These are phyloP conservation scores for Starmerella khaoyaiensis DNA, from an alignment of 805 yeast genomes.

Conservation along the genomic window DNA sequence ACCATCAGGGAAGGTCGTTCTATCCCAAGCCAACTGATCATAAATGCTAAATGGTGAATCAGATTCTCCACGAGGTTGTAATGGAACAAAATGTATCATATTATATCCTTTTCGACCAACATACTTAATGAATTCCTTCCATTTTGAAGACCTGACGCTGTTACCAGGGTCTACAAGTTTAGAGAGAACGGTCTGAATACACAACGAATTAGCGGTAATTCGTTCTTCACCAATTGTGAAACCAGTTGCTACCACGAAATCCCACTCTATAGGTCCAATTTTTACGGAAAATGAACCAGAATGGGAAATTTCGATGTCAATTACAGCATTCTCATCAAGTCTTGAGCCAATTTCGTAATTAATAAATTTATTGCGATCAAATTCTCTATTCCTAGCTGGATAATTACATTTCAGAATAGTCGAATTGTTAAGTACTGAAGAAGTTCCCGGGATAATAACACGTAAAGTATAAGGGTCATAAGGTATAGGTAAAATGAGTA, in stretches of 20 bases:
- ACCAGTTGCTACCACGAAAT: slow-evolving; percentile 69
- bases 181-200: slow-evolving; percentile 73
- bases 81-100: slow-evolving; percentile 92
- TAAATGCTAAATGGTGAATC: slow-evolving; percentile 86
- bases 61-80: slow-evolving; percentile 78
- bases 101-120: slow-evolving; percentile 72
- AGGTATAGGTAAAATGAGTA: slow-evolving; percentile 32
- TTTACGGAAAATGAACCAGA: slow-evolving; percentile 79
- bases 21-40: slow-evolving; percentile 74
- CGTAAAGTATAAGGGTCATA: slow-evolving; percentile 34
- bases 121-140: slow-evolving; percentile 54
- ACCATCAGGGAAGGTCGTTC: slow-evolving; percentile 42
- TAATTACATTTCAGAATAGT: slow-evolving; percentile 66
- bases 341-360: slow-evolving; percentile 33
- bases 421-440: slow-evolving; percentile 47
- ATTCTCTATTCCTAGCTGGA: slow-evolving; percentile 38
- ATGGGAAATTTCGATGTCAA: slow-evolving; percentile 46
- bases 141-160: slow-evolving; percentile 29
- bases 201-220: slow-evolving; percentile 63
- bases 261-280: slow-evolving; percentile 38
- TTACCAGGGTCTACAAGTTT: slow-evolving; percentile 71
- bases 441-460: slow-evolving; percentile 61
- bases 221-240: slow-evolving; percentile 43
- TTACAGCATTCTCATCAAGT: slow-evolving; percentile 47
- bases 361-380: slow-evolving; percentile 45